Base-by-base conservation (phyloP, 306 rosid species). In the Morella rubra region DNA sequence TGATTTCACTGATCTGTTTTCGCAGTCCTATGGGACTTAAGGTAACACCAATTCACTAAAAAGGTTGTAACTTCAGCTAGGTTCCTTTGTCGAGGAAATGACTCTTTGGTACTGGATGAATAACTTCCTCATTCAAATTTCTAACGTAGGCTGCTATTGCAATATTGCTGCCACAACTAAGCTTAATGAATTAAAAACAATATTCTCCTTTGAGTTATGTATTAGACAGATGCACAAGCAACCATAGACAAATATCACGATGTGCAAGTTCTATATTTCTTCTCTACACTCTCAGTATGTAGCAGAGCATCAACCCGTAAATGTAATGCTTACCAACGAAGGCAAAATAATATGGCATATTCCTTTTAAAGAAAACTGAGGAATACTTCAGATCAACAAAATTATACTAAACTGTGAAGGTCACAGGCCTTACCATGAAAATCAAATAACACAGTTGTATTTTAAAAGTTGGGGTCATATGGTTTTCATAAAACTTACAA, bases 401-500 rank as follows among this genome's bases (percentile, higher is more conserved):
- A 15, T 5, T 52, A 52, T 4, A 15, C 5, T 8, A 14, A 40
- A 66, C 13, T 15, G 49, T 27, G 11, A 5, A 41, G 19, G 44
- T 13, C 22, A 16, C 51, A 37, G 3, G 4, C 12, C 44, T 13
- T 14, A 15, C 7, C 7, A 10, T 16, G 46, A 59, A 16, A 20
- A 58, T n/a, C 22, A 44, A 5, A 7, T 22, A 59, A 27, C 1
- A 7, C 2, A 32, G 37, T 32, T 32, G 37, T 32, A 32, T 32
- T 32, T 32, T 32, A 32, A 32, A 32, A 32, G 37, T 32, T 2
- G 2, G 37, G 37, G 37, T 32, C 37, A 32, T 32, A 3, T 0
- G 37, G 37, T 32, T 32, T 32, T 32, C 37, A 32, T 2, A 32
- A 75, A 69, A 77, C 41, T 75, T 83, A 95, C 99, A 96, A 88